These are phyloP conservation scores for Emydomyces testavorans DNA, from an alignment of 2,329 filamentous ascomycete species.

Conservation along the genomic window DNA sequence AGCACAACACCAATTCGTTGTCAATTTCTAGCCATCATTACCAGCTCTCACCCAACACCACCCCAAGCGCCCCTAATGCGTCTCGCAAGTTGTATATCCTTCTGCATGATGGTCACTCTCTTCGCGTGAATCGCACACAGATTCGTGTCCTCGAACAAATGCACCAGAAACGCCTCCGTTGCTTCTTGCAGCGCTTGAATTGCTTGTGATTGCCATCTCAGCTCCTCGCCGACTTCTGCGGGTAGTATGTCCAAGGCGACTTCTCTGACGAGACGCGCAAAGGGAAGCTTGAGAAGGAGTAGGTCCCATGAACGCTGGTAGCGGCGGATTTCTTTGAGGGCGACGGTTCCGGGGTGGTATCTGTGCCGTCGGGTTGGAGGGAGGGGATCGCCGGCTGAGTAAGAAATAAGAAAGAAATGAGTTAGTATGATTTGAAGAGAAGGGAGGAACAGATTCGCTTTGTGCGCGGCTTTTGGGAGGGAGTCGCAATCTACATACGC, in stretches of 20 bases:
- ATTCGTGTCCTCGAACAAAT: conserved; percentile 94
- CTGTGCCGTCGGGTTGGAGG: conserved; percentile 50
- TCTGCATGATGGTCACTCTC: conserved; percentile 93
- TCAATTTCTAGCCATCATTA: not conserved
- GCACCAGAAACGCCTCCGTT: conserved; percentile 89
- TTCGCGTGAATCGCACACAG: conserved; percentile 95
- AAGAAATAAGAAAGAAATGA: conserved; percentile 8
- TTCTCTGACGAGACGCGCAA: conserved; percentile 41
- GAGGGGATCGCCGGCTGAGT: conserved; percentile 59
- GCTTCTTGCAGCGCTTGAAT: conserved; percentile 90
- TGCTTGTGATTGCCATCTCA: conserved; percentile 93
- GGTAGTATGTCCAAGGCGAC: conserved; percentile 47
- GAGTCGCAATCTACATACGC: conserved; percentile 23
- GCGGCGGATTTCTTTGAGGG: conserved; percentile 79
- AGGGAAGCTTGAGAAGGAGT: conserved; percentile 53
- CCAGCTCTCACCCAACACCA: conserved; percentile 45
- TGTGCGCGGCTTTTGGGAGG: not conserved
- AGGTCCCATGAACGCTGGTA: conserved; percentile 87
- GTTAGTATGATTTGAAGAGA: not conserved
- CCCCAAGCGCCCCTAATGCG: conserved; percentile 69
- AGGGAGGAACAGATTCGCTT: conserved; percentile 9
- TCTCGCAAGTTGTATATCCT: conserved; percentile 87
- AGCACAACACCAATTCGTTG: not conserved
- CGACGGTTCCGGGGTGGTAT: conserved; percentile 69
- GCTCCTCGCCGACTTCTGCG: conserved; percentile 49